Evolutionary conservation across 2,329 filamentous ascomycete species (phyloP), one percentile per base, ranked within the genome.

Genomic region (Arthroderma sp.): DNA sequence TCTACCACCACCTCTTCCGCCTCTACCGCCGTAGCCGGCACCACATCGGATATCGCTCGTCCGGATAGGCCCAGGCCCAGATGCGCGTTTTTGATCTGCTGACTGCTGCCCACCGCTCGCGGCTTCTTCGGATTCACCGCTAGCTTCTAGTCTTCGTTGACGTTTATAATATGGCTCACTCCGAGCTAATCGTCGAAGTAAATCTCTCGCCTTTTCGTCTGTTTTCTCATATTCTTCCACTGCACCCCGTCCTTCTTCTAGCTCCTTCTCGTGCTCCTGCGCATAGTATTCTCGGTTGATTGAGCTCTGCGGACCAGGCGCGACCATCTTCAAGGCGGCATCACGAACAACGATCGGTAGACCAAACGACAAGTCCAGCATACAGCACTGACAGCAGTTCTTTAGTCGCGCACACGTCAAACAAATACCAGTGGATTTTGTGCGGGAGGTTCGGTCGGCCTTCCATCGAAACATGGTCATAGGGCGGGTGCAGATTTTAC

Each of bases 331-430:
- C 51, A 98, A 73, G 4, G 93, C 91, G 3, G 91, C 91, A 70
- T 98, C 91, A 59, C 91, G 80, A 47, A 98, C 85, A 9, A 88
- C 84, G 58, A 98, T 94, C 7, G 91, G 91, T 29, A 98, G 72
- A 27, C 91, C 93, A 59, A 96, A 98, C 8, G 85, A 89, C 48
- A 98, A 70, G 73, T 98, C 91, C 43, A 98, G 81, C 86, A 96
- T 96, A 71, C 91, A 98, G 67, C 83, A 89, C 70, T 98, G 91
- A 60, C 91, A 98, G 70, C 91, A 96, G 70, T 98, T 98, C 68
- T 98, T 98, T 53, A 96, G 74, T 38, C 91, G 83, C 22, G 91
- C 89, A 70, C 91, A 98, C 36, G 91, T 98, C 27, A 98, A 73
- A 64, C 91, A 98, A 57, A 96, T 93, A 57, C 85, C 94, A 44